Conservation (phyloP, 2,329 filamentous ascomycete species). For the Mariannaea sp. region DNA sequence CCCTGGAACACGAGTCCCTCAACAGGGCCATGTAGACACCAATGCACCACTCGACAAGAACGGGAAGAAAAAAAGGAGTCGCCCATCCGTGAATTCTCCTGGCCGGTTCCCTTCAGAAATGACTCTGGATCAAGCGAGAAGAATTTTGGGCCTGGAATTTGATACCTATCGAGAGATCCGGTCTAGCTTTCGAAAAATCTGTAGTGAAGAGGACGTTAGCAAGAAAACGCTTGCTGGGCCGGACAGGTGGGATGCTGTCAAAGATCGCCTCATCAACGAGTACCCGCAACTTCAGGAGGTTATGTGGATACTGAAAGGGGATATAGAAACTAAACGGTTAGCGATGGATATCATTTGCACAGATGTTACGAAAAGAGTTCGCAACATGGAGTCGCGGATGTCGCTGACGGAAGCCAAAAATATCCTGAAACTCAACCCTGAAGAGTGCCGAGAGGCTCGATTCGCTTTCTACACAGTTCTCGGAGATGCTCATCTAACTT, state of each 20-base stretch:
- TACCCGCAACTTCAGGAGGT: constrained; percentile 65
- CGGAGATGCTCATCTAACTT: constrained; percentile 68
- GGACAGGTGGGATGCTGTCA: constrained; percentile 73
- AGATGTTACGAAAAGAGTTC: constrained; percentile 81
- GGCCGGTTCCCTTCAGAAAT: constrained; percentile 83
- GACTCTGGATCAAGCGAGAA: constrained; percentile 78
- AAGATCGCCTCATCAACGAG: constrained; percentile 68
- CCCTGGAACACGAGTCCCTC: not conserved
- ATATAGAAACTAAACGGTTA: constrained; percentile 65
- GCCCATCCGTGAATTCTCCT: constrained; percentile 69
- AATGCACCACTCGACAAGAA: constrained; percentile 15
- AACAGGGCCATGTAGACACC: not conserved
- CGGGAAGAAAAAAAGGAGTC: constrained; percentile 63
- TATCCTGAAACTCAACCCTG: constrained; percentile 50
- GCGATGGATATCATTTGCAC: constrained; percentile 80
- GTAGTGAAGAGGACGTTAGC: constrained; percentile 66
- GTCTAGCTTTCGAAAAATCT: constrained; percentile 71
- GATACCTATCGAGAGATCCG: constrained; percentile 67
- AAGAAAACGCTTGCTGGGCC: constrained; percentile 79
- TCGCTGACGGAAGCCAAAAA: constrained; percentile 77
- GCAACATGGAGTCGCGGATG: constrained; percentile 67
- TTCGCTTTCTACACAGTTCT: constrained; percentile 69
- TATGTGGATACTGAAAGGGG: constrained; percentile 62
- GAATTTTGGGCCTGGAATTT: constrained; percentile 67
- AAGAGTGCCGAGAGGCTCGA: constrained; percentile 62